Evolutionary conservation across 495 filamentous ascomycete species (phyloP).

Genomic region (Podospora appendiculata): DNA sequence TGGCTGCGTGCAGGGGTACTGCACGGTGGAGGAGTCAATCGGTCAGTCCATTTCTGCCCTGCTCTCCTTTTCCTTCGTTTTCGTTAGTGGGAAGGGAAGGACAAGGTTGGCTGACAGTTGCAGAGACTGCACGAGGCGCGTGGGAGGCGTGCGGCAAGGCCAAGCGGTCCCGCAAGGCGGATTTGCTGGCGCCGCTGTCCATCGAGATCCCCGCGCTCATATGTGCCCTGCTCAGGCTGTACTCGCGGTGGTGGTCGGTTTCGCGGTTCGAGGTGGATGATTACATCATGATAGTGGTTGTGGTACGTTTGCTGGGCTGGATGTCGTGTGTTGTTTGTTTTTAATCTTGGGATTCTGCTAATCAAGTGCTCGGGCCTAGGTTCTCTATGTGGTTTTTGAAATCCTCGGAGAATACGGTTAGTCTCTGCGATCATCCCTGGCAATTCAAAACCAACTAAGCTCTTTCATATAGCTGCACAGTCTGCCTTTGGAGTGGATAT

Average conservation of each 20-base stretch:
- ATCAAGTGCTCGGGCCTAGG: background rate
- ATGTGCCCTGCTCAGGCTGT: slow-evolving; percentile 11
- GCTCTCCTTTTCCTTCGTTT: background rate
- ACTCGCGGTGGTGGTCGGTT: slow-evolving; percentile 11
- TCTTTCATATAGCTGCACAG: slow-evolving; percentile 1
- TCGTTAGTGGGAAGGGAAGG: background rate
- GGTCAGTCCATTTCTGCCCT: background rate
- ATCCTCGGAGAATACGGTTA: slow-evolving; percentile 3
- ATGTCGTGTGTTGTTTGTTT: background rate
- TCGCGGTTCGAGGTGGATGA: slow-evolving; percentile 14
- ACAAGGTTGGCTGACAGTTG: background rate
- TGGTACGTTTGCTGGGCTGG: background rate
- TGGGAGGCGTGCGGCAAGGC: slow-evolving; percentile 15
- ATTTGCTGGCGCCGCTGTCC: slow-evolving; percentile 6
- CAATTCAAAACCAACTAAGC: background rate
- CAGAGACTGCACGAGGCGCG: slow-evolving; percentile 12
- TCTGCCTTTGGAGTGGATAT: slow-evolving; percentile 17
- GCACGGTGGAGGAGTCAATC: slow-evolving; percentile 7
- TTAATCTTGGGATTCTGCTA: background rate
- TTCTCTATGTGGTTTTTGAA: slow-evolving; percentile 6
- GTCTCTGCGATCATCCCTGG: background rate
- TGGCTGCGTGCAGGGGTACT: slow-evolving; percentile 5
- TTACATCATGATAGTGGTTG: slow-evolving; percentile 16
- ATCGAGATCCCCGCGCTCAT: slow-evolving; percentile 12
- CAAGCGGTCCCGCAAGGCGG: slow-evolving; percentile 7